Conservation (phyloP, 2,329 filamentous ascomycete species). For the Ascochyta lentis region DNA sequence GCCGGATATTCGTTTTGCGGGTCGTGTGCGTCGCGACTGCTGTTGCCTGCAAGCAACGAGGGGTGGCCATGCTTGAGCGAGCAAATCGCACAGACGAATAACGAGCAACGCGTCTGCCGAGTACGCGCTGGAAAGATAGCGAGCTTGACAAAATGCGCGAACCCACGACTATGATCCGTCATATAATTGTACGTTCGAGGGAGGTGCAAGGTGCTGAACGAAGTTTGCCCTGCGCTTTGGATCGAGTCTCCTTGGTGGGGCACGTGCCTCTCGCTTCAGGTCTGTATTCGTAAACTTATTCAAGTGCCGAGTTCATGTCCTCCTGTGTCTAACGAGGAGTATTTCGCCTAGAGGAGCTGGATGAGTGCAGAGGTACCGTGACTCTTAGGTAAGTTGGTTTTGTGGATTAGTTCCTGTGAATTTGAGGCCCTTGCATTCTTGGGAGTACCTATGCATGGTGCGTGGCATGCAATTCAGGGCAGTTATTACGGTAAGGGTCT, state of each 20-base stretch:
- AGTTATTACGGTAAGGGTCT: no score
- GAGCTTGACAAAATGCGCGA: background rate
- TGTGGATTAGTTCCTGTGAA: no score
- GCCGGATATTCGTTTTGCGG: background rate
- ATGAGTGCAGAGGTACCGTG: no score
- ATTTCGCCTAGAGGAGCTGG: background rate
- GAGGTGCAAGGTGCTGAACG: background rate
- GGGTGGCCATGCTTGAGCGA: conserved; percentile 1
- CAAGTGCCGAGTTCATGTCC: background rate
- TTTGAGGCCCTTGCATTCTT: no score
- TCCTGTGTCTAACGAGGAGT: background rate
- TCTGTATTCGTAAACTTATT: background rate
- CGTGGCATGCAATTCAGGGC: no score
- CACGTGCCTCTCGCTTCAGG: conserved; percentile 13
- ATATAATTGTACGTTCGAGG: background rate
- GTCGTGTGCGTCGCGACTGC: background rate
- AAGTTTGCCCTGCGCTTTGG: conserved; percentile 3
- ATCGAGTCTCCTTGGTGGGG: conserved; percentile 5
- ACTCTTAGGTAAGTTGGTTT: no score
- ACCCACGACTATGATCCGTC: background rate
- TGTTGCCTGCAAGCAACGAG: background rate
- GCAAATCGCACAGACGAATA: background rate
- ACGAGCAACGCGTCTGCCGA: background rate
- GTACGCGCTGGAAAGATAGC: no score
- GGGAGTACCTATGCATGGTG: no score